Evolutionary conservation across 192 early-diverging fungal genomes (phyloP).

Genomic region (Podila verticillata): DNA sequence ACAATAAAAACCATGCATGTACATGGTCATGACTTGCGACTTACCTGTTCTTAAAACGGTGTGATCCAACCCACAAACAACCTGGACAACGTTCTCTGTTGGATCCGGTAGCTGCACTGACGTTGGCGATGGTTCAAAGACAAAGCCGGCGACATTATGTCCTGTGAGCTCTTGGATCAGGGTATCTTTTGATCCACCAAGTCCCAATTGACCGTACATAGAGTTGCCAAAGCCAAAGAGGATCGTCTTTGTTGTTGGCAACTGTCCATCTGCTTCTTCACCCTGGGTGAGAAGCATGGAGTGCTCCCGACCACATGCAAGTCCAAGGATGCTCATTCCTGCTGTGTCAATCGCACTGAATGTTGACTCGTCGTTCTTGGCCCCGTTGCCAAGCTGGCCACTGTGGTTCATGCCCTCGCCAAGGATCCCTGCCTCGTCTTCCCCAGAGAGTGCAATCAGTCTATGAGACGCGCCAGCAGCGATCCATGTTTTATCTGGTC

Average conservation of each 20-base stretch:
- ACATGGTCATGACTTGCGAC: background rate
- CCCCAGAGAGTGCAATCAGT: constrained; percentile 33
- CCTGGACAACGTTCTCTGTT: constrained; percentile 51
- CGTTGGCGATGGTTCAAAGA: constrained; percentile 45
- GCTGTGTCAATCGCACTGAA: constrained; percentile 25
- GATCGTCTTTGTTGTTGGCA: constrained; percentile 10
- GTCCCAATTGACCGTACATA: constrained; percentile 76
- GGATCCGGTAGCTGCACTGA: constrained; percentile 24
- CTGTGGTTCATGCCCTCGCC: constrained; percentile 63
- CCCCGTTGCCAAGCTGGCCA: constrained; percentile 56
- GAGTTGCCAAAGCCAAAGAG: constrained; percentile 72
- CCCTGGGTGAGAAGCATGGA: constrained; percentile 62
- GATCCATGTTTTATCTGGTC: constrained; percentile 30
- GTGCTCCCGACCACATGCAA: constrained; percentile 76
- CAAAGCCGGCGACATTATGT: constrained; percentile 28
- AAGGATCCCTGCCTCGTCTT: constrained; percentile 42
- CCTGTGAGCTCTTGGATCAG: constrained; percentile 24
- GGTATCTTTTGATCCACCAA: constrained; percentile 51
- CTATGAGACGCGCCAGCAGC: constrained; percentile 42
- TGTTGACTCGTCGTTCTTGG: constrained; percentile 8
- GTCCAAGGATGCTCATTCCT: constrained; percentile 45
- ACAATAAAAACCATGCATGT: background rate
- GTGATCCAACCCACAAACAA: constrained; percentile 78
- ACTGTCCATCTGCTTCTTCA: constrained; percentile 6
- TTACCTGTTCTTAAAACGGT: constrained; percentile 68